phyloP scores from a whole-genome alignment of 2,329 filamentous ascomycete species.

The Trichophyton verrucosum region DNA sequence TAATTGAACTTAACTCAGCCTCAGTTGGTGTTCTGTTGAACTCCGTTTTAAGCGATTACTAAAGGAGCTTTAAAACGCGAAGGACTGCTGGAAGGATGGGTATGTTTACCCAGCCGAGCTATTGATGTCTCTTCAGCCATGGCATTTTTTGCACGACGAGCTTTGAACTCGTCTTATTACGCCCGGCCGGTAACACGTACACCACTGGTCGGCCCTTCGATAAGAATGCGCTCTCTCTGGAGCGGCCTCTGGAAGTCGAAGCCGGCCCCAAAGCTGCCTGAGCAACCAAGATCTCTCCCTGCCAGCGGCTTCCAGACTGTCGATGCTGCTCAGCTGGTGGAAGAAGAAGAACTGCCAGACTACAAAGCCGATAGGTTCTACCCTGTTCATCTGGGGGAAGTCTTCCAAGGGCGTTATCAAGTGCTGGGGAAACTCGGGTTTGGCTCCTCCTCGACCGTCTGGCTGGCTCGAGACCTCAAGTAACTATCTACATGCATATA shows the following conservation, averaged over 20 bases:
- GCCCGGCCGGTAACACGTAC: no score
- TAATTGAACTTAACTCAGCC: no score
- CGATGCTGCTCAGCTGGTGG: not conserved
- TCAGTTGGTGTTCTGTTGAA: no score
- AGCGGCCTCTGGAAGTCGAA: not conserved
- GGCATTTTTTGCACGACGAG: no score
- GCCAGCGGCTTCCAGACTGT: not conserved
- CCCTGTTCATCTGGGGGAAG: slow-evolving; percentile 10
- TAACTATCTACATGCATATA: not conserved
- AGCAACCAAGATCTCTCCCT: not conserved
- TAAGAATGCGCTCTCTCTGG: not conserved
- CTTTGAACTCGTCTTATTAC: no score
- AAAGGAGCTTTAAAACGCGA: no score
- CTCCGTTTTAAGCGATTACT: no score
- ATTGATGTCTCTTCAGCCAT: no score
- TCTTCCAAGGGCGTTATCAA: slow-evolving; percentile 13
- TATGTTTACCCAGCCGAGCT: no score
- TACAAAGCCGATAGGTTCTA: slow-evolving; percentile 12
- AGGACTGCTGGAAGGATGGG: no score
- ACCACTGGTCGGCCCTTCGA: no score
- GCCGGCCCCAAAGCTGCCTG: not conserved
- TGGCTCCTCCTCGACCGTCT: slow-evolving; percentile 17
- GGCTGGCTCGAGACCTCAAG: slow-evolving; percentile 16
- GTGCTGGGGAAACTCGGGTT: slow-evolving; percentile 17
- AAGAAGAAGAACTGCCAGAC: slow-evolving; percentile 12